A percentile compares a stretch with the other conserved stretches of the same genome.
These are phyloP conservation scores for Ophiognomonia clavigignenti-juglandacearum DNA, from an alignment of 2,329 filamentous ascomycete species.

Conservation along the genomic window DNA sequence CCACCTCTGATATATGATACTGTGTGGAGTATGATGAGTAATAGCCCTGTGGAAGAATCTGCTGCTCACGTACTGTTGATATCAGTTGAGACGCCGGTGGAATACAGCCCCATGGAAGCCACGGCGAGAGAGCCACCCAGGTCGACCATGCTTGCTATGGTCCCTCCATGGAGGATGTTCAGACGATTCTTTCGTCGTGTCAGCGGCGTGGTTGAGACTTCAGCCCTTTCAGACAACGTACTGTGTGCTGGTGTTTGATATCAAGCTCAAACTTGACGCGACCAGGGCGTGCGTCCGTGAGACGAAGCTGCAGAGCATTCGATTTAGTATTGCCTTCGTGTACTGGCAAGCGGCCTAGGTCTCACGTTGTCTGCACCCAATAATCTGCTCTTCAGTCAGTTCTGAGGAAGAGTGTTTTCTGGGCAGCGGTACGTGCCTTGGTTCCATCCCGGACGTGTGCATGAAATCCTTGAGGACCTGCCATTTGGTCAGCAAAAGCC, in stretches of 20 bases:
- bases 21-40: constrained; percentile 23
- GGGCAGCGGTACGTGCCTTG: constrained; percentile 61
- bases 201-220: background rate
- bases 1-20: constrained; percentile 60
- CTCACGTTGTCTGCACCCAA: constrained; percentile 11
- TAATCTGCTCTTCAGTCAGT: constrained; percentile 4
- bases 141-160: constrained; percentile 71
- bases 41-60: background rate
- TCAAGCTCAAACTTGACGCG: constrained; percentile 72
- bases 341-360: no score
- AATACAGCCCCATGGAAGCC: constrained; percentile 57
- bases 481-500: constrained; percentile 2
- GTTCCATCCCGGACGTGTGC: constrained; percentile 80
- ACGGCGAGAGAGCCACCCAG: constrained; percentile 61
- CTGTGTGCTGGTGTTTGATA: constrained; percentile 70
- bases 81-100: constrained; percentile 62
- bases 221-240: constrained; percentile 31
- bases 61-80: constrained; percentile 47
- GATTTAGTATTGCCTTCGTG: background rate
- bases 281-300: constrained; percentile 60
- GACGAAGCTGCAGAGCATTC: constrained; percentile 49
- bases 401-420: no score
- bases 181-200: constrained; percentile 60
- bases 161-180: constrained; percentile 72
- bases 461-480: constrained; percentile 85